These are phyloP conservation scores for Neofusicoccum ribis DNA, from an alignment of 2,329 filamentous ascomycete genomes.

Conservation along the genomic window DNA sequence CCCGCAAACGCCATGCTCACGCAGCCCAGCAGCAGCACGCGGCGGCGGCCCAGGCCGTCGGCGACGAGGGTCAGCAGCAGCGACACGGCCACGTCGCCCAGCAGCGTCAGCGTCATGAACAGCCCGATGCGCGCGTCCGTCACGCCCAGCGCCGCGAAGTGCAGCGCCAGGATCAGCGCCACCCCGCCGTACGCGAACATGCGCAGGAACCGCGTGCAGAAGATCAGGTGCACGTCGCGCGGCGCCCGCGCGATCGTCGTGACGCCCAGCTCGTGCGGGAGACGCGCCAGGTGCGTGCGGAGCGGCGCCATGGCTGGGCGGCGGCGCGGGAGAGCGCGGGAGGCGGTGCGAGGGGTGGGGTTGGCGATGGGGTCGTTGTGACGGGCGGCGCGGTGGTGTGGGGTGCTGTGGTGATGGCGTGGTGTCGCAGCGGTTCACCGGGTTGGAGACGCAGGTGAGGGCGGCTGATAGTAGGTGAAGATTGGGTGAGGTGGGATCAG, in stretches of 20 bases:
- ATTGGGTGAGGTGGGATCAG: no score
- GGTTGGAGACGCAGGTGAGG: no score
- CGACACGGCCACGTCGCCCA: constrained; percentile 39
- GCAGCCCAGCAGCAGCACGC: constrained; percentile 35
- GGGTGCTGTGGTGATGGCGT: no score
- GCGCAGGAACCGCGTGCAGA: constrained; percentile 38
- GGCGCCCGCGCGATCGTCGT: constrained; percentile 34
- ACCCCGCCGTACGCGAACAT: constrained; percentile 39
- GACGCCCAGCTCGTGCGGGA: constrained; percentile 27
- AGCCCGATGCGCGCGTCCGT: constrained; percentile 39
- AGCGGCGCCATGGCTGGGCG: no score
- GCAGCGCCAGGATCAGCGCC: constrained; percentile 39
- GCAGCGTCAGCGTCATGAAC: constrained; percentile 43
- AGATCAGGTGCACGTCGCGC: constrained; percentile 39
- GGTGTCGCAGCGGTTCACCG: no score
- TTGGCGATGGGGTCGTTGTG: no score
- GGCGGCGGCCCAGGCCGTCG: constrained; percentile 36
- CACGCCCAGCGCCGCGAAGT: constrained; percentile 36
- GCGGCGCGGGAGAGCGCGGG: no score
- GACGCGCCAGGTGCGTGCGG: no score
- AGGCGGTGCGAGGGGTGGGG: no score
- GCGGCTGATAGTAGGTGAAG: no score
- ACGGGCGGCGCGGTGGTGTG: no score
- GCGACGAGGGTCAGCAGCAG: constrained; percentile 40
- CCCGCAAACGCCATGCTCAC: constrained; percentile 38